These are phyloP conservation scores for Porcisia hertigi DNA, from an alignment of 208 protist species.

Conservation along the genomic window DNA sequence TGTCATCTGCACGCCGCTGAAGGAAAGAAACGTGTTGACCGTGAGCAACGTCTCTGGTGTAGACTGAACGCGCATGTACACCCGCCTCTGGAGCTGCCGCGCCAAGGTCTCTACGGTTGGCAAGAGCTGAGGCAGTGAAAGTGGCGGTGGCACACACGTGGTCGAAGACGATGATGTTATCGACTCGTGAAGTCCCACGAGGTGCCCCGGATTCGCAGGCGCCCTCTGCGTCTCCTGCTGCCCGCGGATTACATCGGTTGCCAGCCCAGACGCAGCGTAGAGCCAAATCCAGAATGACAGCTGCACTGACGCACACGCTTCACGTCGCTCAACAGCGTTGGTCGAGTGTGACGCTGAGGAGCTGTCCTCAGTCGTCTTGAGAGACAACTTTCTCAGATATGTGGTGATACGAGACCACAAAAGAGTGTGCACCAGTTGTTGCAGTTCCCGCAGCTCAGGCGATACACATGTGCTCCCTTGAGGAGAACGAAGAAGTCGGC, in stretches of 20 bases:
- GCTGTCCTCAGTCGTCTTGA: background rate
- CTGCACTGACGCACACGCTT: constrained; percentile 18
- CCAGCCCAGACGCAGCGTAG: constrained; percentile 28
- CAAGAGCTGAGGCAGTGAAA: constrained; percentile 14
- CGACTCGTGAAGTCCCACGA: background rate
- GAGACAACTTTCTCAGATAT: constrained; percentile 18
- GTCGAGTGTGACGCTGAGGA: background rate
- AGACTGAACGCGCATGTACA: constrained; percentile 25
- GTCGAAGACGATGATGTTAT: background rate
- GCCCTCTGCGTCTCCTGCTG: background rate
- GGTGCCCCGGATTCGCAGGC: background rate
- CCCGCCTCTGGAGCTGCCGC: constrained; percentile 25
- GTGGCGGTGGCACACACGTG: background rate
- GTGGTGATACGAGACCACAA: constrained; percentile 31
- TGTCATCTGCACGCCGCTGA: constrained; percentile 28
- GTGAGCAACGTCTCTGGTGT: constrained; percentile 20
- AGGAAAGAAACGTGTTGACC: constrained; percentile 29
- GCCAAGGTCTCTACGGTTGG: constrained; percentile 29
- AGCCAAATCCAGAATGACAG: constrained; percentile 33
- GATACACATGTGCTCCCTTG: background rate
- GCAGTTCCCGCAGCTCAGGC: constrained; percentile 16
- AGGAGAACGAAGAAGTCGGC: background rate
- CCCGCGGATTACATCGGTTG: constrained; percentile 16
- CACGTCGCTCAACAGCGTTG: constrained; percentile 5
- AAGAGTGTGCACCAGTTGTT: constrained; percentile 7